Conservation (phyloP, 1,139 yeast genomes). For the Pneumocystis sp. region DNA sequence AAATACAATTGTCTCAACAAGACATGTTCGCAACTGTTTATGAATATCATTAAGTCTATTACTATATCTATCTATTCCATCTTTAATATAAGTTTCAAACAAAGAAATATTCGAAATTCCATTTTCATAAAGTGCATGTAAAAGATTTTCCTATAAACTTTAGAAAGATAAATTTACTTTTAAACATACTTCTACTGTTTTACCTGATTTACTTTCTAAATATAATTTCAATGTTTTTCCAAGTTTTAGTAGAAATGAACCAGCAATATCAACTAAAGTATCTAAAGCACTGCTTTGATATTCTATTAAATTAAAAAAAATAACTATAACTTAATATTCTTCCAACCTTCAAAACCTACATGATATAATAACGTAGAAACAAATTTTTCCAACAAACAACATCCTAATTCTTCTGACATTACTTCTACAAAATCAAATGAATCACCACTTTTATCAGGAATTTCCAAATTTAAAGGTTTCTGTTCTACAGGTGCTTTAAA, state of each 20-base stretch:
- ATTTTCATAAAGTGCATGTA: conserved; percentile 59
- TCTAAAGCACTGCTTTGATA: conserved; percentile 68
- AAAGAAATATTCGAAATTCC: conserved; percentile 74
- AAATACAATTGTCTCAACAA: background rate
- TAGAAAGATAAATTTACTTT: conserved; percentile 19
- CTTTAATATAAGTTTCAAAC: conserved; percentile 58
- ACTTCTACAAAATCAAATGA: background rate
- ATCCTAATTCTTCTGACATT: conserved; percentile 7
- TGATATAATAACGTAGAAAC: conserved; percentile 78
- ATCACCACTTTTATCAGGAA: background rate
- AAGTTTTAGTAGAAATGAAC: conserved; percentile 58
- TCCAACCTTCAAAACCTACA: conserved; percentile 58
- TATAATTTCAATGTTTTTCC: conserved; percentile 59
- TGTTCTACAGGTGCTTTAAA: conserved; percentile 33
- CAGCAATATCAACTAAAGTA: conserved; percentile 70
- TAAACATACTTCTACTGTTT: background rate
- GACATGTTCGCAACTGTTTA: conserved; percentile 27
- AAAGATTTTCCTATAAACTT: conserved; percentile 34
- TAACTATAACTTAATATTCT: background rate
- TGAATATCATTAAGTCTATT: conserved; percentile 56
- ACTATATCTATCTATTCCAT: conserved; percentile 56
- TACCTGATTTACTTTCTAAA: conserved; percentile 25
- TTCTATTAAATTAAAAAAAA: conserved; percentile 19
- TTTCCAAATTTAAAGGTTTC: conserved; percentile 45
- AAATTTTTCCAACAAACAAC: conserved; percentile 44